Percentiles rank a stretch among this genome's conserved stretches.
Evolutionary conservation across 2,329 filamentous ascomycete genomes (phyloP).

Genomic region (Pseudocercospora musae): DNA sequence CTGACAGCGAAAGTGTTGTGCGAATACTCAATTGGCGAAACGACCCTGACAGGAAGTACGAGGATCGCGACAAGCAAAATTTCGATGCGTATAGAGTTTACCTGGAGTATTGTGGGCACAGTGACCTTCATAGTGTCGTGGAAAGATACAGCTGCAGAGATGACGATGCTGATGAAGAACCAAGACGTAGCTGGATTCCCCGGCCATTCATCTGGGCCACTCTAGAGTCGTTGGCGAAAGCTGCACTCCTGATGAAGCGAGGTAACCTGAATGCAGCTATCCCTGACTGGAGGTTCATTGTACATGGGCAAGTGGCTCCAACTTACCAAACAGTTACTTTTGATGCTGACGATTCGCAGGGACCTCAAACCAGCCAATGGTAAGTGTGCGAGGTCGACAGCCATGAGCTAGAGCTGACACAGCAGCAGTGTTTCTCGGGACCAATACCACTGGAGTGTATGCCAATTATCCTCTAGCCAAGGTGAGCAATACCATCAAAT

Average conservation of each 20-base stretch:
- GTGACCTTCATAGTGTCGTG: neutral
- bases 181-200: neutral
- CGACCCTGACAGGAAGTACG: neutral
- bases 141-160: neutral
- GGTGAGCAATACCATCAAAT: neutral
- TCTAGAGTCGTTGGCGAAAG: neutral
- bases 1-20: neutral
- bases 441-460: neutral
- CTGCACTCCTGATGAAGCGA: neutral
- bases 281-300: neutral
- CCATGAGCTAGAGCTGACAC: neutral
- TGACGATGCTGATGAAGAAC: neutral
- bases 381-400: neutral
- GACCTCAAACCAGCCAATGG: neutral
- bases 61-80: neutral
- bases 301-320: neutral
- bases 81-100: conserved; percentile 5
- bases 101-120: conserved; percentile 5
- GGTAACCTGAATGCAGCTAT: neutral
- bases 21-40: neutral
- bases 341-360: neutral
- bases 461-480: neutral
- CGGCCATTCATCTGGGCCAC: conserved; percentile 1
- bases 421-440: neutral
- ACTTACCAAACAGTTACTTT: neutral